Evolutionary conservation across 2,329 filamentous ascomycete genomes (phyloP), one percentile per base, ranked within the genome.

Genomic region (Phaeosphaeria sp.): DNA sequence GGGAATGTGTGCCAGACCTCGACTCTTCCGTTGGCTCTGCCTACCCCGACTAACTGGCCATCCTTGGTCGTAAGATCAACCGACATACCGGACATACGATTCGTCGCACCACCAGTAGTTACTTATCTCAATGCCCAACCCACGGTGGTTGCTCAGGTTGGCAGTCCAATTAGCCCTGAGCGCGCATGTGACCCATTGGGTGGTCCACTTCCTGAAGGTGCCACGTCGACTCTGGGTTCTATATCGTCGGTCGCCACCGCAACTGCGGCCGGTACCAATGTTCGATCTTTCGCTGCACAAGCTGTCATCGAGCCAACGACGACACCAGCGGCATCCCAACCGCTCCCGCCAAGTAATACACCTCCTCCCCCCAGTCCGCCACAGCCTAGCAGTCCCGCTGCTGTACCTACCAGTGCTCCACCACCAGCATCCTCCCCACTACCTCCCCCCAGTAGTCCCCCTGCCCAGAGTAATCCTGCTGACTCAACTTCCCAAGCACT

Each of bases 111-210:
- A 6, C 60, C 57, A 3, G 66, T 77, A 1, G 68, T 76, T 1
- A 30, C 40, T 1, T 76, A 76, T 48, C 61, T 77, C 3, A 76
- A 77, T 18, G 57, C 53, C 3, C 56, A 72, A 0, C 62, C 70
- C 1, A 75, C 72, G 0, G 68, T 77, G 1, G 46, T 60, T 2
- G 60, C 61, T 21, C 75, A 77, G 43, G 68, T 77, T 7, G 73
- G 71, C 3, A 24, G 54, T 2, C 24, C 65, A 0, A 76, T 77
- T 46, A 69, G 66, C 46, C 69, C 66, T 9, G 3, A 56, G n/a
- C 51, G 51, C 2, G 74, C 74, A 9, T 77, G 74, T 48, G 74
- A 77, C 51, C 74, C 74, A 1, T 55, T 75, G 4, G 57, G 63
- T n/a, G 66, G 67, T 2, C 30, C 48, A 15, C 56, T 57, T 0